A percentile compares a stretch with the other conserved stretches of the same genome.
Conservation (phyloP, 345 rosid genomes). For the Eucalyptus shirleyi region DNA sequence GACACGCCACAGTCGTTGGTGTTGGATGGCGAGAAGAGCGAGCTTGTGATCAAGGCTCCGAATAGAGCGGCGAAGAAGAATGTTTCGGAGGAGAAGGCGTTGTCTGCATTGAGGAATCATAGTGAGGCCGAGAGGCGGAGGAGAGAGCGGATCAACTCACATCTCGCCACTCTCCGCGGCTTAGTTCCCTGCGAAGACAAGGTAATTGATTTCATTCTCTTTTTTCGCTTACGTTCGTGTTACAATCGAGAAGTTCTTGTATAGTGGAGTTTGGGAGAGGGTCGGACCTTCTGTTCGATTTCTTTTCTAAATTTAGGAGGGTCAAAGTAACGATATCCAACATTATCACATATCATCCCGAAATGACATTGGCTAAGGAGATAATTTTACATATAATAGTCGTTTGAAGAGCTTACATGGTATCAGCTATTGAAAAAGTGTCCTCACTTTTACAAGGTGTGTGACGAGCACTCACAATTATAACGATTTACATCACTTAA, state of each 20-base stretch:
- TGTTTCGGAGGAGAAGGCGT: conserved; percentile 30
- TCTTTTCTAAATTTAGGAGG: background rate
- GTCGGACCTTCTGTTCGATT: background rate
- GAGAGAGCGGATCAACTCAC: conserved; percentile 61
- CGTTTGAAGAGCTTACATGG: background rate
- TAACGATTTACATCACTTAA: background rate
- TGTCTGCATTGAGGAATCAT: conserved; percentile 53
- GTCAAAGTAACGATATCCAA: background rate
- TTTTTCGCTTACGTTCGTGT: background rate
- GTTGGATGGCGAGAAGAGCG: conserved; percentile 35
- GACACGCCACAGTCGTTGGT: conserved; percentile 18
- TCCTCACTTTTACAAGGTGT: background rate
- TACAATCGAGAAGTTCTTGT: background rate
- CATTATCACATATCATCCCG: background rate
- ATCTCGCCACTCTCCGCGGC: conserved; percentile 50
- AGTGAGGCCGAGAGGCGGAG: conserved; percentile 71
- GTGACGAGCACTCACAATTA: background rate
- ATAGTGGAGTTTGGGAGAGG: background rate
- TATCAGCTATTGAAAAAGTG: background rate
- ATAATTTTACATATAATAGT: background rate
- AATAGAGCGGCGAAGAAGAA: conserved; percentile 30
- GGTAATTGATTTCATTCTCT: conserved; percentile 9
- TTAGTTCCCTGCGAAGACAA: conserved; percentile 45
- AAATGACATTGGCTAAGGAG: background rate
- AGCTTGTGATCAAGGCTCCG: conserved; percentile 43